Evolutionary conservation across 2,329 filamentous ascomycete genomes (phyloP), one percentile per base, ranked within the genome.

Genomic region (Scleromitrula shiraiana): DNA sequence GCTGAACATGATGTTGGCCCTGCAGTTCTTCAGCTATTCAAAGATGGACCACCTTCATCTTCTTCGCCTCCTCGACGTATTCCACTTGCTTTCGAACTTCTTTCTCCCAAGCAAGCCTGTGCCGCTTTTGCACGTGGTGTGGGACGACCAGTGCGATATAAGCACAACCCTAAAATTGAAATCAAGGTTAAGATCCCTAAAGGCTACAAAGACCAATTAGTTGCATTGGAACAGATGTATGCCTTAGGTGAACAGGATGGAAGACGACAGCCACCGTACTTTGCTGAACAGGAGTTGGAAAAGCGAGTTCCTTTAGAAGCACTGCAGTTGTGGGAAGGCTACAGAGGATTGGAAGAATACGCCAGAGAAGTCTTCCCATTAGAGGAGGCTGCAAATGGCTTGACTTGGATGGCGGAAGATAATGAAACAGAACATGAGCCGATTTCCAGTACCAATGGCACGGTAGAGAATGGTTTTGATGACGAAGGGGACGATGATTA

Each of bases 1-100:
- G 89, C 90, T 4, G 93, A 97, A 67, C 91, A 97, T 62, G 93
- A 98, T 60, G 84, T 96, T 36, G 93, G 93, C 4, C 89, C 93
- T 1, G 88, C 91, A 2, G 80, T 97, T 39, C 72, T 95, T 48
- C 91, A 97, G 64, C 83, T 97, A 48, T 91, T 97, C 75, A 97
- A 96, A 67, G 90, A 97, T 64, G 91, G 91, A 2, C 77, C 86
- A 5, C 97, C 91, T 15, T 26, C 32, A 7, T 29, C 23, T 49
- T 49, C 40, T 7, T 44, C 40, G 90, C 82, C 83, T 60, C 80
- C 80, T 39, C 78, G 76, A 61, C 72, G 90, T 50, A 87, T 97
- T 53, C 88, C 90, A 14, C 75, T 97, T 40, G 89, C 91, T 4
- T 97, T 95, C 65, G 89, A 95, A 65, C 84, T 88, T 58, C 75